Base-by-base conservation (phyloP, 352 stramenopile genomes). In the Pythium dissotocum region DNA sequence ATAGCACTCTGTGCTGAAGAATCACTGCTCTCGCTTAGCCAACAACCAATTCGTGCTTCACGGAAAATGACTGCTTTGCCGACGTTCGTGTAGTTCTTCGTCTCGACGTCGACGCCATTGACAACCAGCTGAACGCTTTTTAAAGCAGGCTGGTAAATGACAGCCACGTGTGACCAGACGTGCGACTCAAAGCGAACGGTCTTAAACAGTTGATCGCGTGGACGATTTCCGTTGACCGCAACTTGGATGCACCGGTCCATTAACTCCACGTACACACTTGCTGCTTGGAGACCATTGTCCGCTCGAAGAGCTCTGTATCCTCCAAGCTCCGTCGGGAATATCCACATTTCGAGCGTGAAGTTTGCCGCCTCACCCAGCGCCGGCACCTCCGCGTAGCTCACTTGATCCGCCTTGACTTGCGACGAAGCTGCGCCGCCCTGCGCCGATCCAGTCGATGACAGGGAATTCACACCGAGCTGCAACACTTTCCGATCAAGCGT, bases 321-420 rank as follows among this genome's bases (percentile, higher is more conserved):
- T 0, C 61, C 63, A 9, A 95, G 66, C 35, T 94, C 84, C 3
- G 72, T 80, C 10, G 88, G 82, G 55, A 79, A 87, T 5, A 96
- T 73, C 88, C 88, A 96, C 65, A 93, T 79, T 63, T 96, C 88
- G 14, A 96, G 63, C 5, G 81, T 89, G 57, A 94, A 94, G 54
- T 92, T 79, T 7, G 72, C 71, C 6, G 81, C 72, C 55, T 88
- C 76, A 8, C 87, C 87, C 8, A 94, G 66, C 0, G 77, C 76
- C 7, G 86, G 83, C 16, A 80, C 81, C 56, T 94, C 84, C 1
- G 87, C 79, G 42, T 79, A 91, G 60, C 85, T 94, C 2, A 88
- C 67, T 48, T 88, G 77, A 6, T 90, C 76, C 13, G 72, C 33
- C 53, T 90, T 93, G 5, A 46, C 55, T 24, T 73, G 69, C 8